Conservation (phyloP, 805 yeast genomes). For the Metschnikowia colocasiae region DNA sequence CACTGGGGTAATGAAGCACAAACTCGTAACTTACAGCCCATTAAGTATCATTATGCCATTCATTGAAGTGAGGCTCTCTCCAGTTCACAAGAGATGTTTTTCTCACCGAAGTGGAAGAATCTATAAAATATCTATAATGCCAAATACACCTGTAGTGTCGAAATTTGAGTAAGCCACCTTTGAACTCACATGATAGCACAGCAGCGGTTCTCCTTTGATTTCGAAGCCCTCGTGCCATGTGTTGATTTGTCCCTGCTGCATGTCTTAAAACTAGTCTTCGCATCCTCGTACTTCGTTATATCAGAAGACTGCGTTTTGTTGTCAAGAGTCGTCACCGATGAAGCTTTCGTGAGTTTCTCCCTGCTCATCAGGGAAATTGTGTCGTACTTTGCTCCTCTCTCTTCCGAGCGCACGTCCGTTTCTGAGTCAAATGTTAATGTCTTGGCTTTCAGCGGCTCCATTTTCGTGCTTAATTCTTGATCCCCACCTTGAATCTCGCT, state of each 20-base stretch:
- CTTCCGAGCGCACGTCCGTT: not conserved
- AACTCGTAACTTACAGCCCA: not conserved
- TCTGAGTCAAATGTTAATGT: not conserved
- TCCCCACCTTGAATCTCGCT: not conserved
- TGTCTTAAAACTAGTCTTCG: not conserved
- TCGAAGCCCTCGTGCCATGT: not conserved
- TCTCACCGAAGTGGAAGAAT: slow-evolving; percentile 1
- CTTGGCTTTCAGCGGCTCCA: not conserved
- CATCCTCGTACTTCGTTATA: not conserved
- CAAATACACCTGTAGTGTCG: not conserved
- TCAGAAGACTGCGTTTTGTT: not conserved
- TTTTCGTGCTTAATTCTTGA: not conserved
- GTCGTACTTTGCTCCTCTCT: not conserved
- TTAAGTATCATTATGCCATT: not conserved
- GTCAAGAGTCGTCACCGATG: not conserved
- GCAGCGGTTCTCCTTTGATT: slow-evolving; percentile 14
- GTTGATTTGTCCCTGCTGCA: not conserved
- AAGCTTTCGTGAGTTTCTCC: slow-evolving; percentile 1
- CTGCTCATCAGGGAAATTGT: not conserved
- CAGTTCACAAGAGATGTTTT: not conserved
- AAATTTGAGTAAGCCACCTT: not conserved
- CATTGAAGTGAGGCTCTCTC: not conserved
- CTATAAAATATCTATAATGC: slow-evolving; percentile 4
- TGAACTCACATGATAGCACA: slow-evolving; percentile 17
- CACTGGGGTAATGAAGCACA: too few relatives aligned